These are phyloP conservation scores for Vanderwaltozyma polyspora DNA, from an alignment of 805 yeast species.

Conservation along the genomic window DNA sequence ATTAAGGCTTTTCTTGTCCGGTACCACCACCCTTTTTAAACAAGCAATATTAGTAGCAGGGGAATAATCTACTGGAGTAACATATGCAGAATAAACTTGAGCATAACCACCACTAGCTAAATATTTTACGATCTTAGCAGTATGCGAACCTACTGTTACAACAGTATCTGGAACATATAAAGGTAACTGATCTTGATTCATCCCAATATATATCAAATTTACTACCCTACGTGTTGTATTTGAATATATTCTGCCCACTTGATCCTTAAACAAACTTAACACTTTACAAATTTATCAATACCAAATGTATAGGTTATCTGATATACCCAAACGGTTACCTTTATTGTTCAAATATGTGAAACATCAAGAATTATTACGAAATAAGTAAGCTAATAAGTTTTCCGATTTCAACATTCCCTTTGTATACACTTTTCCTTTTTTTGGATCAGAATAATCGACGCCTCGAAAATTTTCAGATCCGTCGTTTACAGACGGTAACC, in stretches of 20 bases:
- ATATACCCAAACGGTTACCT: no score
- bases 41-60: slow-evolving; percentile 50
- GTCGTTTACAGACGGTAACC: no score
- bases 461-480: no score
- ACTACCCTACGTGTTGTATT: no score
- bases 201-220: slow-evolving; percentile 5
- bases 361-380: no score
- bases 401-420: background rate
- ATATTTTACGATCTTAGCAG: slow-evolving; percentile 55
- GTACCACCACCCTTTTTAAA: slow-evolving; percentile 89
- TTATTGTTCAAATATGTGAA: no score
- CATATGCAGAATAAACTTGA: slow-evolving; percentile 74
- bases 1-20: slow-evolving; percentile 74
- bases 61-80: slow-evolving; percentile 34
- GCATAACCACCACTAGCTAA: slow-evolving; percentile 93
- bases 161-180: slow-evolving; percentile 67
- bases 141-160: slow-evolving; percentile 76
- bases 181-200: slow-evolving; percentile 43
- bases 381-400: background rate
- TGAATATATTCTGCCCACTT: no score
- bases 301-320: no score
- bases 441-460: no score
- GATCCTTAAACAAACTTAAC: no score
- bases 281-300: no score
- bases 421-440: background rate